phyloP scores from a whole-genome alignment of 345 rosid genomes.

The Garcia nutans region DNA sequence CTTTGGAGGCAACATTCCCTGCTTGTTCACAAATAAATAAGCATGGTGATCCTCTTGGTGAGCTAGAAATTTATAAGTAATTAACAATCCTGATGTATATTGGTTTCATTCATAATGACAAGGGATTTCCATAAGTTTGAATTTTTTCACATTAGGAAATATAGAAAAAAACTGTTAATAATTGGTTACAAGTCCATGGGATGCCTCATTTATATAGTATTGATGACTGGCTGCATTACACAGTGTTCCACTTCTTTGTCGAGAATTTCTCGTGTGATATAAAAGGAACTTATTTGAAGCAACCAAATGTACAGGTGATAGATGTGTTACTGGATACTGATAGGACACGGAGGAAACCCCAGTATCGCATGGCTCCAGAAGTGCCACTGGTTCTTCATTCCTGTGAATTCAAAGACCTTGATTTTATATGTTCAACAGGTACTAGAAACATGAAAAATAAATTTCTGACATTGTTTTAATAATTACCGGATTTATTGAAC shows the following conservation, averaged over 20 bases:
- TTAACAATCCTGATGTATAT: neutral
- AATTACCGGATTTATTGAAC: neutral
- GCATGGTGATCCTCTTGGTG: slow-evolving; percentile 13
- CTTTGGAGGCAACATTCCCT: slow-evolving; percentile 3
- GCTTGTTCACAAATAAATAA: slow-evolving; percentile 7
- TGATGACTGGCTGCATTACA: neutral
- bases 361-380: slow-evolving; percentile 78
- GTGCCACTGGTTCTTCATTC: slow-evolving; percentile 73
- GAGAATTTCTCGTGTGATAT: neutral
- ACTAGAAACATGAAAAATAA: slow-evolving; percentile 20
- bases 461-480: neutral
- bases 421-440: slow-evolving; percentile 80
- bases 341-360: slow-evolving; percentile 72
- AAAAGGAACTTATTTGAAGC: slow-evolving; percentile 8
- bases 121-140: neutral
- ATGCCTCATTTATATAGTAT: neutral
- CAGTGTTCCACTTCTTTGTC: neutral
- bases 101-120: neutral
- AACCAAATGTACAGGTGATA: slow-evolving; percentile 47
- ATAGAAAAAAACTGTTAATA: neutral
- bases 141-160: neutral
- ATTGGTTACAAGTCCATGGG: neutral
- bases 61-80: slow-evolving; percentile 5
- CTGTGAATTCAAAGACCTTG: slow-evolving; percentile 70
- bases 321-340: slow-evolving; percentile 65